Conservation (phyloP, 2,329 filamentous ascomycete species). For the Paraphaeosphaeria sporulosa region DNA sequence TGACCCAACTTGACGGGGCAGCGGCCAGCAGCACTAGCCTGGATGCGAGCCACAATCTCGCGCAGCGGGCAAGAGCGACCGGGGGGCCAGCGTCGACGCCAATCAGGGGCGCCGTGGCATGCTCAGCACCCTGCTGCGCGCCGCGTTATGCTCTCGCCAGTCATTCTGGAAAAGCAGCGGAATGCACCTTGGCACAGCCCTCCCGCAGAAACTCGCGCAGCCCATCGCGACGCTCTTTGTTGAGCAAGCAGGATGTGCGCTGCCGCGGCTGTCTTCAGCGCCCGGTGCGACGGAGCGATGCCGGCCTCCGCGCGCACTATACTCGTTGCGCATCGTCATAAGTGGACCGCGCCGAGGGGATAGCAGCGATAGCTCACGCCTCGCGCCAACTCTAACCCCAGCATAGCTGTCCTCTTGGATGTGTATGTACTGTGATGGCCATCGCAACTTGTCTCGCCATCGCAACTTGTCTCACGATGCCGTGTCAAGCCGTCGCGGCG, state of each 20-base stretch:
- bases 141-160: constrained; percentile 5
- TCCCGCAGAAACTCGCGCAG: not conserved
- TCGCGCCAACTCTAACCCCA: constrained; percentile 9
- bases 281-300: constrained; percentile 5
- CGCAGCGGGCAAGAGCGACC: constrained; percentile 18
- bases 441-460: not conserved
- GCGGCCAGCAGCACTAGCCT: constrained; percentile 12
- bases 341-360: constrained; percentile 1
- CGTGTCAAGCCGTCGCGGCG: constrained; percentile 6
- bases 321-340: constrained; percentile 5
- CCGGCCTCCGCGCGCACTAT: not conserved
- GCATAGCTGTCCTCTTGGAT: not conserved
- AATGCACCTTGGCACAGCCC: constrained; percentile 12
- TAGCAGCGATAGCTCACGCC: constrained; percentile 5
- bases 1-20: constrained; percentile 18
- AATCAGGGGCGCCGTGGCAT: constrained; percentile 7
- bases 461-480: not conserved
- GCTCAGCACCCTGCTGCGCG: not conserved
- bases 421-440: no score
- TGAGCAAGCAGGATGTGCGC: not conserved
- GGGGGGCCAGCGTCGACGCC: constrained; percentile 5
- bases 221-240: not conserved
- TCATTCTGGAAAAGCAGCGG: constrained; percentile 14
- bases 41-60: constrained; percentile 10
- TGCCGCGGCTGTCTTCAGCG: not conserved